These are phyloP conservation scores for Picea abies DNA, from an alignment of 83 land plant species.

Conservation along the genomic window DNA sequence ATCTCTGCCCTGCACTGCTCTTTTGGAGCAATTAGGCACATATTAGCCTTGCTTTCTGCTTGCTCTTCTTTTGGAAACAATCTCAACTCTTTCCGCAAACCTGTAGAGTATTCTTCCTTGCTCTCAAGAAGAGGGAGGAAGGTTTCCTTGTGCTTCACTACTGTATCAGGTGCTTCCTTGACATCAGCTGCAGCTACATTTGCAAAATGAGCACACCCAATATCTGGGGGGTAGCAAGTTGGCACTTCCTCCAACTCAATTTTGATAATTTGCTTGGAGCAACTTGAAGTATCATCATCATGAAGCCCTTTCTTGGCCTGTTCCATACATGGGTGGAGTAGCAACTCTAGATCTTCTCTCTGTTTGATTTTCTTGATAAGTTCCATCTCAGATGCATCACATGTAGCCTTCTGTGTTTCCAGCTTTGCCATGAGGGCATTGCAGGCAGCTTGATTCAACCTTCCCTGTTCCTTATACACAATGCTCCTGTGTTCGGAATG, in stretches of 20 bases:
- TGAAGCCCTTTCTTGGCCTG: constrained; percentile 58
- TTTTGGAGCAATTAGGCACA: constrained; percentile 19
- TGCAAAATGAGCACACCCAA: neutral
- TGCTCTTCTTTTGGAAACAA: constrained; percentile 55
- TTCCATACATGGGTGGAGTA: constrained; percentile 41
- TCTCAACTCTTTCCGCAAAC: constrained; percentile 46
- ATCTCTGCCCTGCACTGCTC: constrained; percentile 12
- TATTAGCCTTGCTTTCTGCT: constrained; percentile 26
- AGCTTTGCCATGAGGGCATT: constrained; percentile 81
- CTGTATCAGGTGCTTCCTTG: neutral
- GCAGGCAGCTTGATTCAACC: constrained; percentile 82
- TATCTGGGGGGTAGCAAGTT: neutral
- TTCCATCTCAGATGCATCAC: constrained; percentile 78
- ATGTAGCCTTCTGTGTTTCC: constrained; percentile 79
- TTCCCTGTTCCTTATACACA: constrained; percentile 85
- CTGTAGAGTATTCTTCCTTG: neutral
- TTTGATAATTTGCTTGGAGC: neutral
- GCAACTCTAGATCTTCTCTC: constrained; percentile 63
- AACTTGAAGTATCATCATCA: constrained; percentile 36
- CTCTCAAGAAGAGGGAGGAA: neutral
- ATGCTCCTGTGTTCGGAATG: constrained; percentile 63
- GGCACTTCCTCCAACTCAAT: neutral
- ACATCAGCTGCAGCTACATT: neutral
- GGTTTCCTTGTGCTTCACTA: neutral
- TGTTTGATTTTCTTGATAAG: constrained; percentile 55